These are phyloP conservation scores for Ceratonia siliqua DNA, from an alignment of 306 rosid genomes.

Conservation along the genomic window DNA sequence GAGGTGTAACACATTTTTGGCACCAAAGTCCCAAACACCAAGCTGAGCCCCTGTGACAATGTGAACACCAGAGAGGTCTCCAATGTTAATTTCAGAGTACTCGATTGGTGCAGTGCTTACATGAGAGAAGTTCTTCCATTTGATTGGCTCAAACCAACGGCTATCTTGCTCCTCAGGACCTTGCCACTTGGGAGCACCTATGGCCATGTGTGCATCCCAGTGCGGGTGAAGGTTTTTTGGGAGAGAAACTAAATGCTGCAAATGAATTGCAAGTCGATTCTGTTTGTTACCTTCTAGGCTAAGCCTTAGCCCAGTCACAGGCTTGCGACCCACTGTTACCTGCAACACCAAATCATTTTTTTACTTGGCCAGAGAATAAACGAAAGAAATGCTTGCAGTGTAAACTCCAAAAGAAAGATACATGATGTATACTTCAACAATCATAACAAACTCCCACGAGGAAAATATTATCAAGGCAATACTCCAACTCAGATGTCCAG, in stretches of 20 bases:
- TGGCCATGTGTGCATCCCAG: conserved; percentile 85
- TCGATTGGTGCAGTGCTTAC: conserved; percentile 97
- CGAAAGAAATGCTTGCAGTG: neutral
- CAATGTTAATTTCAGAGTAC: conserved; percentile 74
- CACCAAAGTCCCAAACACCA: conserved; percentile 93
- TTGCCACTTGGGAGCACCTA: conserved; percentile 98
- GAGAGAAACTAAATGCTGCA: conserved; percentile 89
- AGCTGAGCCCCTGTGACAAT: conserved; percentile 96
- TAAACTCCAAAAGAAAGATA: neutral
- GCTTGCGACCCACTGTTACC: conserved; percentile 97
- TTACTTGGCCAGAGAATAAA: conserved; percentile 17
- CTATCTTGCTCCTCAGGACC: conserved; percentile 99
- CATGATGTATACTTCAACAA: neutral
- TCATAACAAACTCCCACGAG: no score
- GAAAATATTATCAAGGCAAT: no score
- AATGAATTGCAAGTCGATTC: conserved; percentile 79
- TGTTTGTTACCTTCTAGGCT: conserved; percentile 81
- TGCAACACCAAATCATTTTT: conserved; percentile 39
- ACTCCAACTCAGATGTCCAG: neutral
- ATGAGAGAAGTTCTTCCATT: conserved; percentile 98
- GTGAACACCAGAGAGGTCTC: conserved; percentile 92
- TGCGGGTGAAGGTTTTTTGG: conserved; percentile 91
- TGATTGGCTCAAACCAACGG: conserved; percentile 96
- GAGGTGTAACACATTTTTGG: conserved; percentile 86
- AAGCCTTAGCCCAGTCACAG: conserved; percentile 87